Percentiles rank a stretch among this genome's conserved stretches.
These are phyloP conservation scores for Oenanthe javanica DNA, from an alignment of 140 eudicot species.

Conservation along the genomic window DNA sequence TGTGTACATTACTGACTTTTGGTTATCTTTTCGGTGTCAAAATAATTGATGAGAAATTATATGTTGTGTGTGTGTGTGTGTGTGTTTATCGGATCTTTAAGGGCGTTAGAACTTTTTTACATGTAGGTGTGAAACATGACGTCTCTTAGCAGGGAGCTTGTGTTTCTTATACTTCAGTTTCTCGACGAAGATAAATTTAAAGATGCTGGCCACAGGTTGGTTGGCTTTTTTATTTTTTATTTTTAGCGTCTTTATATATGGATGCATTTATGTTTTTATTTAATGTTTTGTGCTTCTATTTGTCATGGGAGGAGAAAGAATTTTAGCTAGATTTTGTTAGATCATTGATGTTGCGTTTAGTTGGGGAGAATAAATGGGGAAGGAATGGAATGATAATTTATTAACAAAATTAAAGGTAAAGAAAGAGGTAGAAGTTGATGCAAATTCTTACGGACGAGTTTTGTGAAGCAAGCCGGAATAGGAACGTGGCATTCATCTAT, in stretches of 20 bases:
- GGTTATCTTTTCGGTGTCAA: too few relatives aligned
- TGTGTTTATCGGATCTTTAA: background rate
- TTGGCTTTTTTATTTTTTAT: background rate
- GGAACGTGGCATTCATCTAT: background rate
- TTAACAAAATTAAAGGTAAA: background rate
- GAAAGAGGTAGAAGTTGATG: background rate
- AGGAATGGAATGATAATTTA: background rate
- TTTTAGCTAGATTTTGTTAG: background rate
- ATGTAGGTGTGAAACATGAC: constrained; percentile 32
- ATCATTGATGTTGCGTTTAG: background rate
- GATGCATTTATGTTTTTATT: background rate
- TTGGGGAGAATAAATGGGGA: background rate
- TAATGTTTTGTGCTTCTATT: background rate
- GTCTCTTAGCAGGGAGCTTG: constrained; percentile 66
- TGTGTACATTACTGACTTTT: background rate
- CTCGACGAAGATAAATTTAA: constrained; percentile 63
- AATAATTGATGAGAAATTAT: background rate
- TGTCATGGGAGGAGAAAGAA: background rate
- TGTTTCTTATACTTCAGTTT: constrained; percentile 64
- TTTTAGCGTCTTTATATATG: background rate
- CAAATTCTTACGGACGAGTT: background rate
- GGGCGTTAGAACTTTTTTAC: background rate
- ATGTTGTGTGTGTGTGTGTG: background rate
- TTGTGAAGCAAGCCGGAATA: background rate
- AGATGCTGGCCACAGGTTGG: constrained; percentile 56